Conservation (phyloP, 495 filamentous ascomycete genomes). For the Elasticomyces elasticus region DNA sequence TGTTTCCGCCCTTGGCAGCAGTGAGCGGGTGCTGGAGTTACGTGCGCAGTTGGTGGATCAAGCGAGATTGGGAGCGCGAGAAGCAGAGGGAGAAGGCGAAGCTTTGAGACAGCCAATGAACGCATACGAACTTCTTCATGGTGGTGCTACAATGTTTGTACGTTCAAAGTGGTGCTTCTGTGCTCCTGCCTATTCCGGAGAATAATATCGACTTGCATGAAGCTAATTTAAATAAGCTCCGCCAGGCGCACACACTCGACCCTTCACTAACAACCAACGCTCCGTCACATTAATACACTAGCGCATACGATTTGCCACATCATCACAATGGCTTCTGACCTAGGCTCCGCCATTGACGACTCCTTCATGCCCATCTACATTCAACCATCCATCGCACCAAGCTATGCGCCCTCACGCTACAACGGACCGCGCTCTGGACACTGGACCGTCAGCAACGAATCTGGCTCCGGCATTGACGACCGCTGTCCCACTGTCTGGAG, state of each 20-base stretch:
- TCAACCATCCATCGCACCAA: not conserved
- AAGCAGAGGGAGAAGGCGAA: slow-evolving; percentile 59
- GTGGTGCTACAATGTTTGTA: too few relatives aligned
- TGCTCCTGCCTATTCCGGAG: too few relatives aligned
- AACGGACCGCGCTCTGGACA: slow-evolving; percentile 12
- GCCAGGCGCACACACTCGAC: too few relatives aligned
- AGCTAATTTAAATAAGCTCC: too few relatives aligned
- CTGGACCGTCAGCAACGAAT: slow-evolving; percentile 7
- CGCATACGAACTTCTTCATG: not conserved
- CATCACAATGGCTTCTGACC: not conserved
- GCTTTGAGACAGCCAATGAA: slow-evolving; percentile 34
- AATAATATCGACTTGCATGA: not conserved
- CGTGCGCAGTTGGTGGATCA: slow-evolving; percentile 54
- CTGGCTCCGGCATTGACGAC: slow-evolving; percentile 17
- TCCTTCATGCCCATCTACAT: not conserved
- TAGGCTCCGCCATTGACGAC: slow-evolving; percentile 20
- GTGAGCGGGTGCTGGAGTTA: slow-evolving; percentile 55
- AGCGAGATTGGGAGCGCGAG: slow-evolving; percentile 58
- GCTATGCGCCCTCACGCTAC: not conserved
- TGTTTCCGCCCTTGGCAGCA: slow-evolving; percentile 62
- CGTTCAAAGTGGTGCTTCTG: too few relatives aligned
- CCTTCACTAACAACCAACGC: too few relatives aligned
- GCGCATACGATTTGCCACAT: too few relatives aligned
- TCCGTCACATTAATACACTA: too few relatives aligned
- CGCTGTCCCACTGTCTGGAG: slow-evolving; percentile 6